Conservation (phyloP, 805 yeast species). For the Suhomyces canberraensis region DNA sequence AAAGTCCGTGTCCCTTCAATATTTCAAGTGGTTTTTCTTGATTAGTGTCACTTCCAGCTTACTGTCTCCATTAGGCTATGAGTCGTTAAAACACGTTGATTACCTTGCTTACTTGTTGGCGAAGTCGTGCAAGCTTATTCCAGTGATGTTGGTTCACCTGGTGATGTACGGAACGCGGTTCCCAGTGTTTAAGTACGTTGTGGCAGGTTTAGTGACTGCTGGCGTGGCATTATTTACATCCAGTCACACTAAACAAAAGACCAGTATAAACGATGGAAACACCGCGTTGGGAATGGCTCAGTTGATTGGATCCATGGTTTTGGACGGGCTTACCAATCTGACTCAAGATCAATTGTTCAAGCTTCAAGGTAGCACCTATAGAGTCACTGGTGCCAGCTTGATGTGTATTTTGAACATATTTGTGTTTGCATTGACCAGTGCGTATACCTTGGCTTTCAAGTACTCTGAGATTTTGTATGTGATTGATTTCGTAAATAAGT, state of each 20-base stretch:
- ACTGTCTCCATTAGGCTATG: slow-evolving; percentile 79
- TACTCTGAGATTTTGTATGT: slow-evolving; percentile 48
- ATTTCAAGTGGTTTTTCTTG: slow-evolving; percentile 39
- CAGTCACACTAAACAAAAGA: slow-evolving; percentile 20
- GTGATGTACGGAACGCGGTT: slow-evolving; percentile 66
- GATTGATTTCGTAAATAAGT: slow-evolving; percentile 42
- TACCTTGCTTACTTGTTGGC: slow-evolving; percentile 82
- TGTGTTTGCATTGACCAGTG: slow-evolving; percentile 44
- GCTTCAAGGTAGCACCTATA: slow-evolving; percentile 23
- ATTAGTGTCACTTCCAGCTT: slow-evolving; percentile 75
- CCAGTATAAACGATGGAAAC: slow-evolving; percentile 39
- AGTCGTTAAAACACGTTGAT: slow-evolving; percentile 77
- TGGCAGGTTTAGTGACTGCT: slow-evolving; percentile 71
- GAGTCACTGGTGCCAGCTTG: slow-evolving; percentile 78
- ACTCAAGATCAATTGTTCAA: slow-evolving; percentile 85
- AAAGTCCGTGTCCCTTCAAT: slow-evolving; percentile 8
- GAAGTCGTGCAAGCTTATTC: slow-evolving; percentile 89
- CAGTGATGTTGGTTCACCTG: slow-evolving; percentile 86
- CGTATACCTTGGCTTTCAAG: slow-evolving; percentile 46
- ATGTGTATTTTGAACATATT: slow-evolving; percentile 66
- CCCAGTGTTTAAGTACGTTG: slow-evolving; percentile 72
- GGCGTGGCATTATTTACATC: slow-evolving; percentile 83
- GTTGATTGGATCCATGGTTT: slow-evolving; percentile 58
- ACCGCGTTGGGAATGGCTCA: slow-evolving; percentile 56
- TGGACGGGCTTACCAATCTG: slow-evolving; percentile 92